Evolutionary conservation across 441 rosid species (phyloP), one percentile per base, ranked within the genome.

Genomic region (Capsella rubella): DNA sequence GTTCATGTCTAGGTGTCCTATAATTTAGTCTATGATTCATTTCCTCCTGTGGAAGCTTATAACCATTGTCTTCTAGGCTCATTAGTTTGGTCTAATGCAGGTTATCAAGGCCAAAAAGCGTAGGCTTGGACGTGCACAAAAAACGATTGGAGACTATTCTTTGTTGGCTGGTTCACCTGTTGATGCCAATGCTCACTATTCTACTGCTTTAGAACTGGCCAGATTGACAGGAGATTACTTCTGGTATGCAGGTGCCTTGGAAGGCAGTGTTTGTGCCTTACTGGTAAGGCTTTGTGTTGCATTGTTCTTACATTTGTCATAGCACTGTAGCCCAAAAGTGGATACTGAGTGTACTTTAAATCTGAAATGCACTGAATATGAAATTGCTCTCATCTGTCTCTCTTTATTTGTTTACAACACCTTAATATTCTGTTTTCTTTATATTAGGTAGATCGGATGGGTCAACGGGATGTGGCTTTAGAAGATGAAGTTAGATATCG

Each of bases 201-300:
- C 86, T n/a, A 95, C 99, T 34, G 98, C 99, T 29, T 43, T 90
- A 46, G 98, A 93, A 51, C 87, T 94, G 14, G 96, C 98, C 40
- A 90, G 99, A 73, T 75, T 89, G 84, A 92, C 98, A 29, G 84
- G 87, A 34, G 99, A 95, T 83, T 92, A 75, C 86, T 95, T 95
- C 81, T 95, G 99, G 99, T 86, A 86, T 76, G 99, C 98, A 5
- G 98, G 99, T 64, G 99, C 99, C 70, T 74, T 95, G 86, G 99
- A 92, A 88, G 99, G 99, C 56, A 90, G 95, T 46, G 92, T 91
- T 74, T 92, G 98, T 80, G 96, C 99, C 64, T 84, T 95, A 58
- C 74, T 95, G 98, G 98, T 95, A 84, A 62, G 57, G 57, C 59
- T 45, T 71, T 72, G 52, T 56, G 42, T 11, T 51, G 66, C 63